Base-by-base conservation (phyloP, 305 asterid genomes). In the Andrographis paniculata region DNA sequence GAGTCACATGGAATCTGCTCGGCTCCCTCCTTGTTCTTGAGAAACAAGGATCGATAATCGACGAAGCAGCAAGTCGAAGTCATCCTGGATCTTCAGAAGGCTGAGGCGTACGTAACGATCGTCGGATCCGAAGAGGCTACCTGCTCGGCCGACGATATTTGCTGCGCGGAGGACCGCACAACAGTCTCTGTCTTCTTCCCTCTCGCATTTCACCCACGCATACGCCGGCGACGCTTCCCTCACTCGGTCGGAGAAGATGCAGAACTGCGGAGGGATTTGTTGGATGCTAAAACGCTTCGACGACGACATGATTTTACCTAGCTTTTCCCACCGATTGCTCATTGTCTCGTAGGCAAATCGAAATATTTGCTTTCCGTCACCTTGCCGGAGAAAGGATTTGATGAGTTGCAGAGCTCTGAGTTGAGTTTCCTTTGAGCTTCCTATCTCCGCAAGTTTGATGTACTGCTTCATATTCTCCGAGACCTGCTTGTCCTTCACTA, bases 181-280 rank as follows among this genome's bases (percentile, higher is more conserved):
- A 52, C 77, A 74, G 31, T 66, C 50, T 38, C 48, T n/a, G 42
- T 71, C 78, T 64, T 60, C 75, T 61, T 59, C 64, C 45, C 59
- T 65, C 61, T 74, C 68, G 49, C 79, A 74, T 56, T 66, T 77
- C 59, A 74, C 19, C 80, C 86, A 71, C 16, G 72, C 83, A 62
- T 67, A 78, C 33, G 68, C 95, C 77, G 94, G 96, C 60, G 96
- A 77, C 49, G 94, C 82, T 11, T 57, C 79, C 50, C 92, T 74
- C 38, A 64, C 51, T 71, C 44, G 56, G 35, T 61, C 58, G 22
- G 67, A 61, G 65, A 50, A 87, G 55, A 31, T 73, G 76, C 94
- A 87, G 42, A 52, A 75, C 36, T 24, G 47, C 7, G 80, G 68
- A 5, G 86, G 65, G 16, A 82, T 66, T 27, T 75, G 54, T 63